Evolutionary conservation across 805 yeast species (phyloP).

Genomic region (Saccharomycopsis sp.): DNA sequence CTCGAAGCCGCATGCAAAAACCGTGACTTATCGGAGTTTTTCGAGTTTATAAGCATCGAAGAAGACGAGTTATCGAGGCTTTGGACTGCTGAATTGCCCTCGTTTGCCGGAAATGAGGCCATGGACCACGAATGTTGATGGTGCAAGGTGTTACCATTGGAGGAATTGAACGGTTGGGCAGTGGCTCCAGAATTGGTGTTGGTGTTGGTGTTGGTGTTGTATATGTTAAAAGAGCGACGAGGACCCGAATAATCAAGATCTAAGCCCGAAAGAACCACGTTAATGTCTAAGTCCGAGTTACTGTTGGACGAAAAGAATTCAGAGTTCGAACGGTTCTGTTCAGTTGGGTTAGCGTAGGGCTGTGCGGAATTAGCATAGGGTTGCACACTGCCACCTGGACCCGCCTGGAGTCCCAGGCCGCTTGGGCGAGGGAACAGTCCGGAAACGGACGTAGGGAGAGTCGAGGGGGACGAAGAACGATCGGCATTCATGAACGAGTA

Average conservation of each 20-base stretch:
- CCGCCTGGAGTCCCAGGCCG: background rate
- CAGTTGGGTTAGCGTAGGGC: background rate
- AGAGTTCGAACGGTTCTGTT: background rate
- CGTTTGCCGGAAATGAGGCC: background rate
- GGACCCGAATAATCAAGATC: constrained; percentile 16
- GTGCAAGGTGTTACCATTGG: background rate
- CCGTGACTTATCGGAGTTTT: constrained; percentile 1
- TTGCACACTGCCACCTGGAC: background rate
- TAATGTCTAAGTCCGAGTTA: constrained; percentile 12
- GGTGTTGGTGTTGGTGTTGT: constrained; percentile 1
- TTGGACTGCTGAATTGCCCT: background rate
- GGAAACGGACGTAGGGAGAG: background rate
- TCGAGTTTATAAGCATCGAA: background rate
- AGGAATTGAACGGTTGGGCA: background rate
- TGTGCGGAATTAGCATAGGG: background rate
- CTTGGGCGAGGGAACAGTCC: background rate
- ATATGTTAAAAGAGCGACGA: constrained; percentile 1
- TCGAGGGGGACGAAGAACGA: background rate
- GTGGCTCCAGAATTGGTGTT: background rate
- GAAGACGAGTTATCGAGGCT: background rate
- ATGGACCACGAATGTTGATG: constrained; percentile 18
- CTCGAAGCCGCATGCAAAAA: constrained; percentile 15
- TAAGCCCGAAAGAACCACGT: constrained; percentile 15
- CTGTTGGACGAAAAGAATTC: constrained; percentile 1
- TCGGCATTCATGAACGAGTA: constrained; percentile 2